A percentile compares a stretch with the other conserved stretches of the same genome.
Evolutionary conservation across 2,329 filamentous ascomycete genomes (phyloP).

Genomic region (Alternaria ventricosa): DNA sequence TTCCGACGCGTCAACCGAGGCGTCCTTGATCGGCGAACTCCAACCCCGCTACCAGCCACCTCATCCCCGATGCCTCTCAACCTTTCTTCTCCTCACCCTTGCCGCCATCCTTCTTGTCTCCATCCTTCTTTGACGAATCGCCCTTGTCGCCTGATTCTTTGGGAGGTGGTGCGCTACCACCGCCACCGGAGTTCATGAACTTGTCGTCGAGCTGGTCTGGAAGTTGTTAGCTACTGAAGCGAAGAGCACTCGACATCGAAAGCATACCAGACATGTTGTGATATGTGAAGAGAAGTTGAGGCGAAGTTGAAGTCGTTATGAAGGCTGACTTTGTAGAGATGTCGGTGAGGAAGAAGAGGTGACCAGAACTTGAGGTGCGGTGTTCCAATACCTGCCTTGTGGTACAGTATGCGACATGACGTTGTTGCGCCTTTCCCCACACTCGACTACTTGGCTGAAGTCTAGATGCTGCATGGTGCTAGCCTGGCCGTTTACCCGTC

Average conservation of each 20-base stretch:
- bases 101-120: not conserved
- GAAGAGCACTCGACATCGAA: not conserved
- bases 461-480: not conserved
- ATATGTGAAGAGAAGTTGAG: not conserved
- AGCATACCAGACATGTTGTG: not conserved
- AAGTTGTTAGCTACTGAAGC: not conserved
- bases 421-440: not conserved
- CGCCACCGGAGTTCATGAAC: slow-evolving; percentile 1
- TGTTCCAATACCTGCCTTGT: not conserved
- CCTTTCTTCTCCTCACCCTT: not conserved
- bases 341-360: not conserved
- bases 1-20: not conserved
- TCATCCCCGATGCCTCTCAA: not conserved
- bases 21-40: not conserved
- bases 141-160: not conserved
- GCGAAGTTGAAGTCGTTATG: not conserved
- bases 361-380: not conserved
- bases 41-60: not conserved
- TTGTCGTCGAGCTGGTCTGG: slow-evolving; percentile 5
- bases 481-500: not conserved
- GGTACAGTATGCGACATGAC: not conserved
- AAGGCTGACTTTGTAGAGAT: not conserved
- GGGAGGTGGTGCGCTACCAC: not conserved
- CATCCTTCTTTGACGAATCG: not conserved
- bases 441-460: not conserved